Conservation (phyloP, 306 rosid genomes). For the Medicago ruthenica region DNA sequence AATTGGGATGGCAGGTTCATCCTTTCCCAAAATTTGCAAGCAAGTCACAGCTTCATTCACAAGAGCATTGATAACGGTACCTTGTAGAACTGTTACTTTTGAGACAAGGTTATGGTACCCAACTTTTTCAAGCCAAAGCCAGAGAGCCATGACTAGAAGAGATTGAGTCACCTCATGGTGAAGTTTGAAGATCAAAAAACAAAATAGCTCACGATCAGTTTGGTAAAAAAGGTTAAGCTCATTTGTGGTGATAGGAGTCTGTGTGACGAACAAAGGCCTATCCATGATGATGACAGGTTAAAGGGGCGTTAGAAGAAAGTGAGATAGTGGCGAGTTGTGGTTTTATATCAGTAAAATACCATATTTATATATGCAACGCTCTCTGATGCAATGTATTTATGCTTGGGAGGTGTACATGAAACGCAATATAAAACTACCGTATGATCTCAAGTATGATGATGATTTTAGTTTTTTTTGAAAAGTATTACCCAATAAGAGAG, state of each 20-base stretch:
- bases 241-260: slow-evolving; percentile 24
- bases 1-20: not conserved
- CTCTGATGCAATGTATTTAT: not conserved
- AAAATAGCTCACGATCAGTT: slow-evolving; percentile 52
- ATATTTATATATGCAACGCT: not conserved
- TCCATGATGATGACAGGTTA: not conserved
- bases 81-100: slow-evolving; percentile 22
- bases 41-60: slow-evolving; percentile 54
- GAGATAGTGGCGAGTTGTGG: not conserved
- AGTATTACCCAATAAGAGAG: not conserved
- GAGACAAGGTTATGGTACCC: slow-evolving; percentile 44
- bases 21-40: slow-evolving; percentile 43
- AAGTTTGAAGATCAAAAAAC: slow-evolving; percentile 44
- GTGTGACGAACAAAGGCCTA: not conserved
- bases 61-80: slow-evolving; percentile 17
- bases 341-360: not conserved
- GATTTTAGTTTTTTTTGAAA: not conserved
- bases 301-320: no score
- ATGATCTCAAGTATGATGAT: not conserved
- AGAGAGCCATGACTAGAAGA: slow-evolving; percentile 59
- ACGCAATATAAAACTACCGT: not conserved
- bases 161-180: slow-evolving; percentile 43
- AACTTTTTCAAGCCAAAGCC: slow-evolving; percentile 65
- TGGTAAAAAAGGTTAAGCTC: slow-evolving; percentile 50
- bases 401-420: not conserved